Conservation (phyloP, 352 stramenopile genomes). For the Pythium aquatile region DNA sequence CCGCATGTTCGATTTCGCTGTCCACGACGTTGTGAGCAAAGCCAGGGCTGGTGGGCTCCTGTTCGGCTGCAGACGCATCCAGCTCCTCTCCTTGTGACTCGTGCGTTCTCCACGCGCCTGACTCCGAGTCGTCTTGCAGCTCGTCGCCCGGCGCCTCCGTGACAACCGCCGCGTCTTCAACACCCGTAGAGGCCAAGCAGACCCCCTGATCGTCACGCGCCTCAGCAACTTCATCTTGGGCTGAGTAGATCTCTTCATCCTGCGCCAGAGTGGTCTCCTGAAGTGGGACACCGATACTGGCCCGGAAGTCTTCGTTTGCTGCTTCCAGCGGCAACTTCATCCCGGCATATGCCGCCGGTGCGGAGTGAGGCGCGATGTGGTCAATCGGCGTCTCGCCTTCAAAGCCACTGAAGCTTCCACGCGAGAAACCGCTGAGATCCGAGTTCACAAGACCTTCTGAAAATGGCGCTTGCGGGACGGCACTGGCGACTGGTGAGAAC, state of each 20-base stretch:
- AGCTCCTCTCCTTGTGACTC: neutral
- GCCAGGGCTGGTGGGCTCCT: neutral
- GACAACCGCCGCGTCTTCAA: neutral
- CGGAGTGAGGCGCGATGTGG: slow-evolving; percentile 7
- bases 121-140: neutral
- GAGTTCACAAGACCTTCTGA: slow-evolving; percentile 1
- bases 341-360: slow-evolving; percentile 6
- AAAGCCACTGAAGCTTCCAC: slow-evolving; percentile 11
- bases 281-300: neutral
- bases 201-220: neutral
- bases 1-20: neutral
- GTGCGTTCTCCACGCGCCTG: neutral
- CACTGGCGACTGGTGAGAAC: slow-evolving; percentile 51
- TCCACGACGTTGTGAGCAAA: neutral
- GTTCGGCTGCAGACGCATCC: neutral
- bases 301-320: neutral
- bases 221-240: neutral
- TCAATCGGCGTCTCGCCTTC: slow-evolving; percentile 1
- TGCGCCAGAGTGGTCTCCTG: too few species aligned
- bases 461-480: slow-evolving; percentile 27
- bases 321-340: neutral
- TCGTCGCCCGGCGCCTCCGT: neutral
- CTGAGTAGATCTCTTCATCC: neutral
- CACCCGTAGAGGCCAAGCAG: neutral
- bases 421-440: neutral